Evolutionary conservation across 768 basidiomycete species (phyloP).

Genomic region (Suillus alpinus): DNA sequence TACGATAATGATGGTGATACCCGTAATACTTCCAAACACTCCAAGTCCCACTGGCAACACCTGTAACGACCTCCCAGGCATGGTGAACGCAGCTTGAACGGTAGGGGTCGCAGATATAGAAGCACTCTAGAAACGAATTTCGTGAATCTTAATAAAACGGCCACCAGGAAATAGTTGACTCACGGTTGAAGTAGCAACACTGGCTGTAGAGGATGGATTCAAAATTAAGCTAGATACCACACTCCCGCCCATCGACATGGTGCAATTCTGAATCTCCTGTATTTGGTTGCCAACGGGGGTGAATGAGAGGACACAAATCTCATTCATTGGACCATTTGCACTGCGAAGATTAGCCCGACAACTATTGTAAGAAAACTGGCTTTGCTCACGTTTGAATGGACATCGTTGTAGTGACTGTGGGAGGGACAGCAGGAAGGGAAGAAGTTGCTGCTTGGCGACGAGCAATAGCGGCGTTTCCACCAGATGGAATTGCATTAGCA

Average conservation of each 20-base stretch:
- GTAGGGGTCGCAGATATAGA: slow-evolving; percentile 31
- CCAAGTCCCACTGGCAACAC: slow-evolving; percentile 83
- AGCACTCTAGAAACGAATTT: slow-evolving; percentile 19
- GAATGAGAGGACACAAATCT: slow-evolving; percentile 59
- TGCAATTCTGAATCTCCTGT: slow-evolving; percentile 53
- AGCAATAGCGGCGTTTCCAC: slow-evolving; percentile 4
- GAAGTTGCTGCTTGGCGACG: slow-evolving; percentile 21
- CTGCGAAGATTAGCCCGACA: slow-evolving; percentile 26
- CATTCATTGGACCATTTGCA: slow-evolving; percentile 46
- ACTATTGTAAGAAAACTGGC: too few relatives aligned
- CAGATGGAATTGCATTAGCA: slow-evolving; percentile 27
- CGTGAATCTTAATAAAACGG: background rate
- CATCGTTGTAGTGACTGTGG: slow-evolving; percentile 34
- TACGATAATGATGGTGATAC: slow-evolving; percentile 78
- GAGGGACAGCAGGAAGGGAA: slow-evolving; percentile 24
- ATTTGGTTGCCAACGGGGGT: slow-evolving; percentile 54
- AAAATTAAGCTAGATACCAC: slow-evolving; percentile 12
- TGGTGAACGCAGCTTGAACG: slow-evolving; percentile 42
- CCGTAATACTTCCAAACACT: slow-evolving; percentile 82
- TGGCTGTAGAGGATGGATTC: slow-evolving; percentile 12
- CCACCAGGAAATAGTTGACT: slow-evolving; percentile 4
- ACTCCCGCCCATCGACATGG: slow-evolving; percentile 29
- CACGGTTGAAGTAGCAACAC: slow-evolving; percentile 21
- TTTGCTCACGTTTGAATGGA: slow-evolving; percentile 40
- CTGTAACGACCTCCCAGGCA: slow-evolving; percentile 71